phyloP scores from a whole-genome alignment of 2,329 filamentous ascomycete genomes.

The Fusarium sp. region DNA sequence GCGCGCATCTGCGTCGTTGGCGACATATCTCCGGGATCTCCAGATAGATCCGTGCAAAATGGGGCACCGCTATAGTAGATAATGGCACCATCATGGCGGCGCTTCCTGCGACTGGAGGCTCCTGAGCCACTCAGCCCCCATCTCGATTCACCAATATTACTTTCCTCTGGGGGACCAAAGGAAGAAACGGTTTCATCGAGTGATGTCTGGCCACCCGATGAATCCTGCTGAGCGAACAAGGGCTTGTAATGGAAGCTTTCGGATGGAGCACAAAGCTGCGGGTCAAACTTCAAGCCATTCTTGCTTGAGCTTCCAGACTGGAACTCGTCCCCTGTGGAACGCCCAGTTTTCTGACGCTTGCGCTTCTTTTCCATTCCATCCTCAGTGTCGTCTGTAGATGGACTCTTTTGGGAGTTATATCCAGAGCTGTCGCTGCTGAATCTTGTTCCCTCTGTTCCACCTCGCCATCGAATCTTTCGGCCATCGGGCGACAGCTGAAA shows the following conservation, averaged over 20 bases:
- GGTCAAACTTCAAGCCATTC: slow-evolving; percentile 53
- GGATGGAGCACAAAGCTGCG: slow-evolving; percentile 51
- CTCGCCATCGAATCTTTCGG: slow-evolving; percentile 82
- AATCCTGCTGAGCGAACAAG: slow-evolving; percentile 64
- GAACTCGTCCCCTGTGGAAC: slow-evolving; percentile 48
- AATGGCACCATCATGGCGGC: slow-evolving; percentile 75
- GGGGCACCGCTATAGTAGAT: slow-evolving; percentile 84
- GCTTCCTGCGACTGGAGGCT: slow-evolving; percentile 60
- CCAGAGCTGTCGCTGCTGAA: slow-evolving; percentile 72
- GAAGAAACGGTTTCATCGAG: slow-evolving; percentile 62
- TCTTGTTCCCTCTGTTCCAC: slow-evolving; percentile 71
- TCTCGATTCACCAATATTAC: slow-evolving; percentile 58
- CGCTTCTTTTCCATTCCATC: slow-evolving; percentile 55
- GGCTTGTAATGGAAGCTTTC: slow-evolving; percentile 72
- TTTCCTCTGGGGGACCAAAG: slow-evolving; percentile 58
- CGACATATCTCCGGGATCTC: slow-evolving; percentile 65
- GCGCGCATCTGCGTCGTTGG: slow-evolving; percentile 61
- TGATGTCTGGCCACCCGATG: slow-evolving; percentile 58
- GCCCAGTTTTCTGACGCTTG: slow-evolving; percentile 58
- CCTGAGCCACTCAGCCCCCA: slow-evolving; percentile 60
- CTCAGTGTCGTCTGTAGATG: slow-evolving; percentile 61
- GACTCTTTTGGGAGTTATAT: slow-evolving; percentile 58
- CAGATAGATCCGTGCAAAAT: slow-evolving; percentile 84
- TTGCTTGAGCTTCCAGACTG: slow-evolving; percentile 49
- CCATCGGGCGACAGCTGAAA: slow-evolving; percentile 83